Conservation (phyloP, 768 basidiomycete species). For the Macrolepiota albuminosa region DNA sequence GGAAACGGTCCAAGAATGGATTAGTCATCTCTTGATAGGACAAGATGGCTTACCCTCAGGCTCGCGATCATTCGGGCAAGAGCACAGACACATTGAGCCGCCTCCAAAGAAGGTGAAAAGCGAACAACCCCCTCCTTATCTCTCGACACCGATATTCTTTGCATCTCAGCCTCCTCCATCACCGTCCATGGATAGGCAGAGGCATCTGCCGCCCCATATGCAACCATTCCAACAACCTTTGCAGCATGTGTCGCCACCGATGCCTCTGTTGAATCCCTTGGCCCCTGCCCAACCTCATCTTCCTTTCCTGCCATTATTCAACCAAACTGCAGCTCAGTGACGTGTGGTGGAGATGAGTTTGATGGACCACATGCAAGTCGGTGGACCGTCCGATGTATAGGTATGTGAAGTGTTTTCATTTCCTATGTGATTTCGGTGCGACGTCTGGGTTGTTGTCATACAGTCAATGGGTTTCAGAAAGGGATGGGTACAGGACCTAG, state of each 20-base stretch:
- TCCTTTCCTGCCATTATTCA: slow-evolving; percentile 69
- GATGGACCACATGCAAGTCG: slow-evolving; percentile 61
- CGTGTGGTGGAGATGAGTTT: slow-evolving; percentile 51
- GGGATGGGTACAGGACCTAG: slow-evolving; percentile 61
- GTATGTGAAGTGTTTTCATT: slow-evolving; percentile 37
- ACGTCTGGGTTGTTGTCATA: slow-evolving; percentile 9
- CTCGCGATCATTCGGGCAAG: slow-evolving; percentile 8
- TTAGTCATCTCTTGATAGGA: slow-evolving; percentile 34
- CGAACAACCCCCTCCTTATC: slow-evolving; percentile 24
- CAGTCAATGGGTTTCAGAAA: slow-evolving; percentile 68
- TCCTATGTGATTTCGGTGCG: background rate
- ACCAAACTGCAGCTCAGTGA: slow-evolving; percentile 66
- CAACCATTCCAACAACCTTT: slow-evolving; percentile 14
- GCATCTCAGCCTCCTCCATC: slow-evolving; percentile 29
- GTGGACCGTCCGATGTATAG: slow-evolving; percentile 66
- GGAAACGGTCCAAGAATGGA: slow-evolving; percentile 51
- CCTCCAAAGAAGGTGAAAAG: slow-evolving; percentile 40
- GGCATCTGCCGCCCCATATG: slow-evolving; percentile 14
- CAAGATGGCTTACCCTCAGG: slow-evolving; percentile 1
- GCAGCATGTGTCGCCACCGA: slow-evolving; percentile 12
- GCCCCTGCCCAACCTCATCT: slow-evolving; percentile 57
- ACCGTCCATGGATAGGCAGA: slow-evolving; percentile 11
- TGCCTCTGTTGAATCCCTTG: slow-evolving; percentile 44
- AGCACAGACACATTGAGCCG: slow-evolving; percentile 18
- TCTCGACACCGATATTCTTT: slow-evolving; percentile 26